Conservation (phyloP, 2,329 filamentous ascomycete genomes). For the Cladosporium sp. region DNA sequence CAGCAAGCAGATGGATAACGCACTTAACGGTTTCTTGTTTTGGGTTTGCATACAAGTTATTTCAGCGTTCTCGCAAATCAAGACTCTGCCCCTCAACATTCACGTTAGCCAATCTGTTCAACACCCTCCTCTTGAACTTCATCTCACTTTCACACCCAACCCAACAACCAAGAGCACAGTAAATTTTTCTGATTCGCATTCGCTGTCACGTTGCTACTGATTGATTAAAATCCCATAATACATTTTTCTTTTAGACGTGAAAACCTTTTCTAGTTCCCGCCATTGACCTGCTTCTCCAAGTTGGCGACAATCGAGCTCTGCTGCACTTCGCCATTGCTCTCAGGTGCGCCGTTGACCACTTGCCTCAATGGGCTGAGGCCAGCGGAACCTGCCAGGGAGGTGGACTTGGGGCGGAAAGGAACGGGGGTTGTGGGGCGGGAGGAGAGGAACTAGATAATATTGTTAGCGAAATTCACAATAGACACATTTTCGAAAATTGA, state of each 20-base stretch:
- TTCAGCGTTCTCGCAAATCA: background rate
- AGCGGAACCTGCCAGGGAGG: conserved; percentile 18
- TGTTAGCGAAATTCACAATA: no score
- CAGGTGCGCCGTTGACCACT: conserved; percentile 34
- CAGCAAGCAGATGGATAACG: no score
- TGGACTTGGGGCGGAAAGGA: conserved; percentile 57
- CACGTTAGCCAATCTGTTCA: background rate
- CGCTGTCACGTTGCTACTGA: background rate
- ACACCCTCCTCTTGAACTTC: background rate
- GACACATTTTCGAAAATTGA: no score
- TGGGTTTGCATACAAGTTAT: background rate
- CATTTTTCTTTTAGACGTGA: background rate
- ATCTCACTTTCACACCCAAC: no score
- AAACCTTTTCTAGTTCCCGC: background rate
- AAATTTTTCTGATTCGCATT: background rate
- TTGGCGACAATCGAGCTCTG: conserved; percentile 35
- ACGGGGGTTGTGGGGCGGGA: conserved; percentile 70
- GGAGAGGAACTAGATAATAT: conserved; percentile 64
- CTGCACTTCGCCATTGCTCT: conserved; percentile 35
- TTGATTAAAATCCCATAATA: background rate
- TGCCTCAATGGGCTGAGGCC: conserved; percentile 34
- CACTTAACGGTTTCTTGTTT: no score
- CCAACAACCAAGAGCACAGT: background rate
- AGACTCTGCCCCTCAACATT: no score
- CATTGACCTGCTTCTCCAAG: conserved; percentile 34